Evolutionary conservation across 192 early-diverging fungal species (phyloP).

Genomic region (Coemansia sp.): DNA sequence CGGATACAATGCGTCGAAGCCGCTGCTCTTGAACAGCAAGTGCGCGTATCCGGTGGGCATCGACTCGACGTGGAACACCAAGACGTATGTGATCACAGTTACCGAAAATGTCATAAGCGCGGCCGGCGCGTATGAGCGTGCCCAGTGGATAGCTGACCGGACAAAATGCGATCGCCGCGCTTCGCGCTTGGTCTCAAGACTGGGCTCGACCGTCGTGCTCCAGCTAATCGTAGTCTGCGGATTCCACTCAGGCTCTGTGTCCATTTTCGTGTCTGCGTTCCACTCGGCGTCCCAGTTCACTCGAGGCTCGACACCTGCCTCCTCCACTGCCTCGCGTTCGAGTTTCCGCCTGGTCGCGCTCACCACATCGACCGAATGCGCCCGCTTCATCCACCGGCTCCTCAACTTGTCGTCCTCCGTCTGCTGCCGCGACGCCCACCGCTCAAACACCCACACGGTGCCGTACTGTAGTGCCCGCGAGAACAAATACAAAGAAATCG

Average conservation of each 20-base stretch:
- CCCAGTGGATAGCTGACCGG: conserved; percentile 1
- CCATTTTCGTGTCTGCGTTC: not conserved
- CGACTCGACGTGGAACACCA: conserved; percentile 59
- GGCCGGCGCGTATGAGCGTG: conserved; percentile 27
- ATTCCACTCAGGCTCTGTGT: not conserved
- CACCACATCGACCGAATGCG: conserved; percentile 21
- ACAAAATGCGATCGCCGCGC: not conserved
- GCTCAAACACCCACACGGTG: conserved; percentile 61
- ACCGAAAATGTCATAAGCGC: conserved; percentile 35
- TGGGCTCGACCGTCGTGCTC: conserved; percentile 19
- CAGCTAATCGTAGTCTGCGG: conserved; percentile 12
- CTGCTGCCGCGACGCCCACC: conserved; percentile 49
- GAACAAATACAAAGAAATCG: conserved; percentile 65
- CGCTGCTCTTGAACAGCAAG: conserved; percentile 52
- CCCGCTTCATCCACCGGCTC: conserved; percentile 34
- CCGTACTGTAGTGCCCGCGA: conserved; percentile 66
- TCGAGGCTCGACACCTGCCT: not conserved
- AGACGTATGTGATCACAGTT: conserved; percentile 47
- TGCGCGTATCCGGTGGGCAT: conserved; percentile 60
- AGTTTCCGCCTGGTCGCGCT: not conserved
- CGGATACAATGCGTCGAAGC: conserved; percentile 36
- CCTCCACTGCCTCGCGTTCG: not conserved
- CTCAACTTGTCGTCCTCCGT: conserved; percentile 21
- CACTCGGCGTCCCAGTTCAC: not conserved
- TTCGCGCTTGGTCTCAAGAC: conserved; percentile 13